Base-by-base conservation (phyloP, 2,329 filamentous ascomycete species). In the Elsinoe perseae region DNA sequence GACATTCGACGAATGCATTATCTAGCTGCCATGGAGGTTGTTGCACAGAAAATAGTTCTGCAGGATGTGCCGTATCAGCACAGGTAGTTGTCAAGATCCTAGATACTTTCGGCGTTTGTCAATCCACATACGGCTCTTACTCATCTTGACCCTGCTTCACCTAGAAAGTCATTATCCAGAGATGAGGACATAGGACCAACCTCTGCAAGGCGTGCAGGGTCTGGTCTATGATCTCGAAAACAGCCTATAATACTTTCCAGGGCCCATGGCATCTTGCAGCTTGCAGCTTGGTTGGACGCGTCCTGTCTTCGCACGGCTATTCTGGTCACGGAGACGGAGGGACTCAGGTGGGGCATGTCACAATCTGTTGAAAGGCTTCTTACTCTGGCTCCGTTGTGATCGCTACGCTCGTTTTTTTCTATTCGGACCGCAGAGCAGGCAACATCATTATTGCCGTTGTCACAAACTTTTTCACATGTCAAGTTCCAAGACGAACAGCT, bases 391-490 rank as follows among this genome's bases (percentile, higher is more conserved):
- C 38, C 38, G 46, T 18, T 27, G 25, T 50, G 25, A 32, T 27
- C 46, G 28, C 27, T n/a, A 21, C 46, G 34, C 4, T 9, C 32
- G 12, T 32, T 32, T 42, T n/a, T 42, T 21, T 34, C 14, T 34
- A 50, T 16, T 50, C 46, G 46, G 46, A 50, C 46, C 46, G 46
- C n/a, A 36, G 16, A 30, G 38, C 28, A 32, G 46, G 27, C 27
- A 30, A 32, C 27, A 28, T 16, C 46, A 28, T 21, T 25, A 32
- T 28, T 34, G 28, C 28, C 46, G 46, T 32, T 50, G 14, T 4
- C 18, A 9, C 46, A 50, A 50, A 50, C 20, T 50, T 50, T n/a
- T 50, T 50, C 46, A 50, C 46, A 50, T 50, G 46, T 50, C 46
- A 50, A 50, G 34, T 50, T 16, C 27, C 12, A 50, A 48, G 43